Conservation (phyloP, 176 grass and related monocot genomes). For the Melocanna baccifera region DNA sequence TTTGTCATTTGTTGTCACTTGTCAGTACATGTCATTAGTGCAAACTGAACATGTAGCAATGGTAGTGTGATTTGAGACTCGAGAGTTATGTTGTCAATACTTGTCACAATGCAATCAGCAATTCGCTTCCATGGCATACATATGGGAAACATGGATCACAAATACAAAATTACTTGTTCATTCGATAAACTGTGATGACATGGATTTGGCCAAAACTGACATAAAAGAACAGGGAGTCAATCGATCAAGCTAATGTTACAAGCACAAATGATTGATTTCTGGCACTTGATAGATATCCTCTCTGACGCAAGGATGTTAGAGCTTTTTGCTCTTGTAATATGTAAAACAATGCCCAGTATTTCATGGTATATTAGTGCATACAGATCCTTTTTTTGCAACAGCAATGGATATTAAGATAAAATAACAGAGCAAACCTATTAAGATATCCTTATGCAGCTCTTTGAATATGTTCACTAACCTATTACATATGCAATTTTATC, state of each 20-base stretch:
- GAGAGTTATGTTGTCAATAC: no score
- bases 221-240: not conserved
- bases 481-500: no score
- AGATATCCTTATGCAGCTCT: conserved; percentile 84
- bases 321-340: not conserved
- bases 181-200: not conserved
- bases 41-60: no score
- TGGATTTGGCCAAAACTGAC: not conserved
- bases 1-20: no score
- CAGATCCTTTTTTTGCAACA: not conserved
- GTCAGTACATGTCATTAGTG: no score
- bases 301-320: not conserved
- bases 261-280: not conserved
- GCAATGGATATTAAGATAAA: not conserved
- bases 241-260: not conserved
- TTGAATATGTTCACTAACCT: conserved; percentile 91
- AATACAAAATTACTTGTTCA: not conserved
- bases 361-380: conserved; percentile 1
- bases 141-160: not conserved
- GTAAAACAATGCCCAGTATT: not conserved
- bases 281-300: not conserved
- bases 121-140: not conserved
- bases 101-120: not conserved
- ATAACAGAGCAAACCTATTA: not conserved
- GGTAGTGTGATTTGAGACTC: no score